Evolutionary conservation across 1,139 yeast species (phyloP).

Genomic region (Entelexis sorbosivorans): DNA sequence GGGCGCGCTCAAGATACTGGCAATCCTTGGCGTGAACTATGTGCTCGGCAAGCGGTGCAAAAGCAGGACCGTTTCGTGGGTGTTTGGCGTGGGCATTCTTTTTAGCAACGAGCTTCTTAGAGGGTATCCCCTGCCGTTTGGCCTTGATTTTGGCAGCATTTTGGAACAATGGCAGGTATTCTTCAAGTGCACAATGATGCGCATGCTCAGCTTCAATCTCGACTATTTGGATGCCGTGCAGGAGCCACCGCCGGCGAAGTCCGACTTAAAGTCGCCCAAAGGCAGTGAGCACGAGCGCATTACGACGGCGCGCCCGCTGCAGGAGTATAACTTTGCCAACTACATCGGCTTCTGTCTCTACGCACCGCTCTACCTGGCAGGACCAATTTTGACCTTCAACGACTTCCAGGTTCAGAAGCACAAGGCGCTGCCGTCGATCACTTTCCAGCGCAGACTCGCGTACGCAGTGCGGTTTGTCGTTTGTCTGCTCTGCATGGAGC

Average conservation of each 20-base stretch:
- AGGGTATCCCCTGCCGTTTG: conserved; percentile 32
- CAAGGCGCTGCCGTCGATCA: conserved; percentile 43
- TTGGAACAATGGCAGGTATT: conserved; percentile 92
- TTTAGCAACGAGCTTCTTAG: conserved; percentile 66
- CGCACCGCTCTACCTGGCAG: conserved; percentile 86
- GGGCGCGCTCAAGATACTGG: conserved; percentile 42
- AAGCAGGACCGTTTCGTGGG: conserved; percentile 44
- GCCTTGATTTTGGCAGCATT: conserved; percentile 50
- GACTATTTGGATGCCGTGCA: conserved; percentile 41
- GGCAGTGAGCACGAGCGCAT: conserved; percentile 54
- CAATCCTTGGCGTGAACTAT: conserved; percentile 49
- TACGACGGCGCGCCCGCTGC: conserved; percentile 47
- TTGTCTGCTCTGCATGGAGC: conserved; percentile 80
- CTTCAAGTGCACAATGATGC: conserved; percentile 74
- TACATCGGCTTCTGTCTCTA: conserved; percentile 70
- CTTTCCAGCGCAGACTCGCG: conserved; percentile 40
- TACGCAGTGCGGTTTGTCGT: conserved; percentile 60
- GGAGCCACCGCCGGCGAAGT: not conserved
- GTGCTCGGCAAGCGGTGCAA: conserved; percentile 37
- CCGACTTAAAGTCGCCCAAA: not conserved
- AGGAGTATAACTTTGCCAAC: conserved; percentile 51
- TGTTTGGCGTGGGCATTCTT: conserved; percentile 60
- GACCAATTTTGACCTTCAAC: conserved; percentile 87
- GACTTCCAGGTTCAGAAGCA: conserved; percentile 65
- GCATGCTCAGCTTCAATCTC: conserved; percentile 71